These are phyloP conservation scores for Orbilia javanica DNA, from an alignment of 2,329 filamentous ascomycete species.

Conservation along the genomic window DNA sequence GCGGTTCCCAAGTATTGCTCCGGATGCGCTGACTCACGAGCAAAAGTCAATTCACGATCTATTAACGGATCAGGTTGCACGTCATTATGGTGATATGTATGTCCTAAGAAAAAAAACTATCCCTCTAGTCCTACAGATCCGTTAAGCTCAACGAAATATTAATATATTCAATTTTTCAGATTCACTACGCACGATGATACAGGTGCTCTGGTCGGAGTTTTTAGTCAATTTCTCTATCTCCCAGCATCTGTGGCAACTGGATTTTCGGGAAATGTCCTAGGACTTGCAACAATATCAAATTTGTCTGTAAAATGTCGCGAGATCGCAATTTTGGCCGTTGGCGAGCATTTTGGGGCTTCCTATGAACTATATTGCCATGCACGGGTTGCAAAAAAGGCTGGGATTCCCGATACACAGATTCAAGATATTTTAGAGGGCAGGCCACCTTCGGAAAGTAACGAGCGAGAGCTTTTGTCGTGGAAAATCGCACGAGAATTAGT, in stretches of 20 bases:
- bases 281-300: conserved; percentile 10
- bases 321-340: conserved; percentile 33
- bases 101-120: neutral
- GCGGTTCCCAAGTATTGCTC: neutral
- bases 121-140: neutral
- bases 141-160: neutral
- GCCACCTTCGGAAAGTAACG: conserved; percentile 23
- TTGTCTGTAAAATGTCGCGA: conserved; percentile 35
- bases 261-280: neutral
- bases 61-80: neutral
- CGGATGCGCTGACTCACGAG: neutral
- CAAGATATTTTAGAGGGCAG: conserved; percentile 27
- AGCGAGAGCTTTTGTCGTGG: conserved; percentile 33
- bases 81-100: neutral
- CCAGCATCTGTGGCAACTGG: conserved; percentile 8
- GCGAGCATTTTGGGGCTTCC: conserved; percentile 26
- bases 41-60: conserved; percentile 2
- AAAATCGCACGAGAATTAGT: conserved; percentile 27
- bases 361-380: conserved; percentile 39
- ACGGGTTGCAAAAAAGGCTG: conserved; percentile 24
- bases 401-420: conserved; percentile 31
- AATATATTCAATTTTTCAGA: neutral
- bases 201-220: neutral
- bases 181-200: neutral
- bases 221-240: conserved; percentile 29